Base-by-base conservation (phyloP, 345 rosid species). In the Hibiscus trionum region DNA sequence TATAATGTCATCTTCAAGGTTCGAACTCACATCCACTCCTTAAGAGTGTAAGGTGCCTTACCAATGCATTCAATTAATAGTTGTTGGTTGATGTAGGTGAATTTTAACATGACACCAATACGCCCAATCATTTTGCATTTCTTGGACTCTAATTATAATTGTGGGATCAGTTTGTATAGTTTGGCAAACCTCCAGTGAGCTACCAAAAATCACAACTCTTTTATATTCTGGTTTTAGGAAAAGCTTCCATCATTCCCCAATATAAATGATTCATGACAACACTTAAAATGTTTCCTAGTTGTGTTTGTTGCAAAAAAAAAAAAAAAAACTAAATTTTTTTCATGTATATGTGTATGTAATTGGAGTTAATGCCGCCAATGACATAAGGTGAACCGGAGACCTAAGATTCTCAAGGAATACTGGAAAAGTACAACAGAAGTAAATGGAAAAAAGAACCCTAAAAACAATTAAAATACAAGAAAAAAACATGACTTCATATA, bases 321-420 rank as follows among this genome's bases (percentile, higher is more conserved):
- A 44, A 55, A 9, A 31, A 44, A 58, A 4, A 9, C 19, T 49
- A 46, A 58, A 19, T 11, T 17, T 46, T 46, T 46, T 35, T 49
- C 7, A 21, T 12, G 11, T 11, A 17, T 24, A 19, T 12, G 44
- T 35, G 27, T 50, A 14, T 3, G 53, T 59, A 61, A 61, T 47
- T 71, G 77, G 82, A 47, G 80, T 56, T 29, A 31, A 19, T 71
- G 79, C 70, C 78, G 78, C 76, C 81, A 66, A 4, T 73, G 56
- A 72, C 71, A 31, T 12, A 39, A 29, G 66, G 4, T 65, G 82
- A 82, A 65, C 44, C 12, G 27, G 69, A 65, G 69, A 49, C 7
- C 49, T 11, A 42, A 65, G 26, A 64, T 37, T 63, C 15, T 19
- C 31, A 42, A 42, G 24, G 68, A 37, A 17, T 7, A 55, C 19